Evolutionary conservation across 768 basidiomycete species (phyloP).

Genomic region (Mycena haematopus): DNA sequence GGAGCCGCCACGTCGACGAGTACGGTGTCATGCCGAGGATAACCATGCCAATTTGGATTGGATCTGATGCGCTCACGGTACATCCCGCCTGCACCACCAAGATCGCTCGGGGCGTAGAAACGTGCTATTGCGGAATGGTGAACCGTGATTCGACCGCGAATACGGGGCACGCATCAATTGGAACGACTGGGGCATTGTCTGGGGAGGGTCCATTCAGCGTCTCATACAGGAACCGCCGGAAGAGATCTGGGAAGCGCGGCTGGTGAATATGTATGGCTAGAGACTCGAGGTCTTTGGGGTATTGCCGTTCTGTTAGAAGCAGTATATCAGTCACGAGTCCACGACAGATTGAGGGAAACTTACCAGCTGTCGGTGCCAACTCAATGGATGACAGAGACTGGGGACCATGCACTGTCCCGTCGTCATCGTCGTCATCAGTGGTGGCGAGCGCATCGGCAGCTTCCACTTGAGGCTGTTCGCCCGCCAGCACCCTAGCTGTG

Average conservation of each 20-base stretch:
- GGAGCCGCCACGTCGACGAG: conserved; percentile 1
- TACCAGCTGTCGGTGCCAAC: too few relatives aligned
- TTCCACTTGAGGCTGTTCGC: background rate
- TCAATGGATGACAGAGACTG: background rate
- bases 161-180: too few relatives aligned
- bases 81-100: background rate
- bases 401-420: background rate
- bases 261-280: too few relatives aligned
- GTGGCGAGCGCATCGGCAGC: background rate
- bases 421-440: conserved; percentile 5
- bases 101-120: conserved; percentile 6
- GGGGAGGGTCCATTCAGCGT: too few relatives aligned
- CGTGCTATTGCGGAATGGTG: background rate
- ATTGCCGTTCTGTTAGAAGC: too few relatives aligned
- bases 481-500: background rate
- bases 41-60: conserved; percentile 2
- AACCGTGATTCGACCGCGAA: too few relatives aligned
- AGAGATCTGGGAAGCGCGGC: too few relatives aligned
- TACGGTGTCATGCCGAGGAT: conserved; percentile 5
- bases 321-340: too few relatives aligned
- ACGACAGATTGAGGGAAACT: too few relatives aligned
- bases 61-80: conserved; percentile 5
- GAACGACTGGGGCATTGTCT: too few relatives aligned
- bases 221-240: too few relatives aligned
- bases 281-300: too few relatives aligned